Percentiles rank a stretch among this genome's conserved stretches.
Evolutionary conservation across 2,329 filamentous ascomycete genomes (phyloP).

Genomic region (Trematosphaeria pertusa): DNA sequence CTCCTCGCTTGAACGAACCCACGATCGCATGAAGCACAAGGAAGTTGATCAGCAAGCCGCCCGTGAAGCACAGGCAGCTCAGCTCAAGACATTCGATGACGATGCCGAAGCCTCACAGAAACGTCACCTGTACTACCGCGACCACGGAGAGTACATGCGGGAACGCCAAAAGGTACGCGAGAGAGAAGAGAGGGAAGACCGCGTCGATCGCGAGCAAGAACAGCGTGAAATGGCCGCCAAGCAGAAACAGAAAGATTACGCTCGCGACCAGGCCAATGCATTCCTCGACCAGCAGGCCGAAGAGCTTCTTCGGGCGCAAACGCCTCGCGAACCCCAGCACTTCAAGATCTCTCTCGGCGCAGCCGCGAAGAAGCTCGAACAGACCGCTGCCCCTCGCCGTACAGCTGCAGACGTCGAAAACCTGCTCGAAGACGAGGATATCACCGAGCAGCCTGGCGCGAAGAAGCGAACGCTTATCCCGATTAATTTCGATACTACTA

Average conservation of each 20-base stretch:
- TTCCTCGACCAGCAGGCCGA: constrained; percentile 86
- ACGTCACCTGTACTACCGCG: constrained; percentile 82
- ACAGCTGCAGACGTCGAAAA: constrained; percentile 95
- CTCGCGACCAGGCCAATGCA: constrained; percentile 83
- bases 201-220: constrained; percentile 81
- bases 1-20: constrained; percentile 84
- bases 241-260: constrained; percentile 76
- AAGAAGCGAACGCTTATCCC: constrained; percentile 72
- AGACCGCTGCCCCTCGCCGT: constrained; percentile 66
- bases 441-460: constrained; percentile 66
- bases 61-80: constrained; percentile 72
- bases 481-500: constrained; percentile 54
- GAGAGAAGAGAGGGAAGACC: constrained; percentile 78
- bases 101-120: constrained; percentile 79
- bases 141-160: constrained; percentile 83
- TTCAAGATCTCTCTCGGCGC: constrained; percentile 95
- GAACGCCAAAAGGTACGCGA: constrained; percentile 77
- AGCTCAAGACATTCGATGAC: constrained; percentile 85
- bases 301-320: constrained; percentile 64
- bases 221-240: constrained; percentile 74
- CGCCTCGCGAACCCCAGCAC: constrained; percentile 64
- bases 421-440: constrained; percentile 90
- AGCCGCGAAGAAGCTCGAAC: constrained; percentile 73
- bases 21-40: constrained; percentile 79
- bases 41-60: constrained; percentile 68